Percentiles rank a stretch among this genome's conserved stretches.
Conservation (phyloP, 495 filamentous ascomycete genomes). For the Hypoxylon trugodes region DNA sequence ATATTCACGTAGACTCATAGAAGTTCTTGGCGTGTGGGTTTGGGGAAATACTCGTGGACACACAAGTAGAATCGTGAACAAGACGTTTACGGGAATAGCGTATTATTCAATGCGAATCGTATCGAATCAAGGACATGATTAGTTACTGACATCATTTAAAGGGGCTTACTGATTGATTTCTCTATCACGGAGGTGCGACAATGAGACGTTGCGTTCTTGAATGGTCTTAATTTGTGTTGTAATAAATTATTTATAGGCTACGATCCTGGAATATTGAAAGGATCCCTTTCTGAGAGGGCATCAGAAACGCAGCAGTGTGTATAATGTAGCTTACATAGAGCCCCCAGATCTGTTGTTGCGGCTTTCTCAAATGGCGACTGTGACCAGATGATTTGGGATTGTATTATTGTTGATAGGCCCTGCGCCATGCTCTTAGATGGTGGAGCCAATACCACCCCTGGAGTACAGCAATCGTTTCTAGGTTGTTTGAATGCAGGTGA, state of each 20-base stretch:
- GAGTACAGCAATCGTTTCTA: not conserved
- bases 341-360: slow-evolving; percentile 3
- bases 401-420: slow-evolving; percentile 7
- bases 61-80: no score
- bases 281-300: not conserved
- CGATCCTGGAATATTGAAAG: not conserved
- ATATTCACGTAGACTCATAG: no score
- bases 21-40: no score
- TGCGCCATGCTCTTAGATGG: not conserved
- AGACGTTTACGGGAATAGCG: no score
- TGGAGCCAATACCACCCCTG: not conserved
- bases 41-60: no score
- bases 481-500: not conserved
- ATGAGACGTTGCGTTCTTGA: no score
- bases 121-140: no score
- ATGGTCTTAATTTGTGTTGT: slow-evolving; percentile 25
- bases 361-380: not conserved
- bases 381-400: not conserved
- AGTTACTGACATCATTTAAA: no score
- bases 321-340: slow-evolving; percentile 18
- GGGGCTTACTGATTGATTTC: no score
- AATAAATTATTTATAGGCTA: slow-evolving; percentile 12
- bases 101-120: no score
- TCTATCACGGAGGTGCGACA: no score
- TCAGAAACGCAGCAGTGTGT: slow-evolving; percentile 11